Evolutionary conservation across 257 asterid species (phyloP), one percentile per base, ranked within the genome.

Genomic region (Nicotiana undulata): DNA sequence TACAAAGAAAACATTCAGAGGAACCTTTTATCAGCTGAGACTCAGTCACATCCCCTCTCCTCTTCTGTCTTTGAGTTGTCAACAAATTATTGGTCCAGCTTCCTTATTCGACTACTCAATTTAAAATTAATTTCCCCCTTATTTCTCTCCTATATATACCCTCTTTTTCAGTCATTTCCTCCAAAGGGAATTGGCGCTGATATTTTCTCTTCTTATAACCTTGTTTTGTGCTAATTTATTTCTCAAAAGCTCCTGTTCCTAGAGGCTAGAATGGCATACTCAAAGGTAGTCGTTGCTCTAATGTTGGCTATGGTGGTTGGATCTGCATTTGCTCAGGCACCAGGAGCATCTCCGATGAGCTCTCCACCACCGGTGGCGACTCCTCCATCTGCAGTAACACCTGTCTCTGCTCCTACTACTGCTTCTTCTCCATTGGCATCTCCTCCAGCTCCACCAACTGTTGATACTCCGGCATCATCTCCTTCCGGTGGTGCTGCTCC

Each of bases 281-380:
- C 84, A 17, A 72, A 81, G 24, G 63, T 74, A 1, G 2, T 81
- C 6, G 18, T 82, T 66, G 78, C 81, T 77, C 37, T 90, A 72
- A 60, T 89, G 76, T 70, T 88, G 20, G 84, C 86, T 61, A 51
- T 84, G 68, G 61, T 87, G 8, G 82, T 80, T 20, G 88, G 86
- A 80, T 87, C 89, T 3, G 90, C 88, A 5, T 37, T 84, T 0
- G 83, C 90, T 72, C 89, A 90, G 74, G 84, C 89, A 40, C 93
- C 92, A 11, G 87, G 81, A 56, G 84, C 85, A 44, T 83, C 91
- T 29, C 93, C 93, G 4, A 85, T 40, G 56, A 75, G 31, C 2
- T 66, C 90, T 46, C 84, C 86, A 1, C 58, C 82, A 51, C 88
- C 89, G 1, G 83, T 85, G 0, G 79, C 79, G 3, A 64, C 84